Evolutionary conservation across 768 basidiomycete genomes (phyloP).

Genomic region (Dioszegia aurantiaca): DNA sequence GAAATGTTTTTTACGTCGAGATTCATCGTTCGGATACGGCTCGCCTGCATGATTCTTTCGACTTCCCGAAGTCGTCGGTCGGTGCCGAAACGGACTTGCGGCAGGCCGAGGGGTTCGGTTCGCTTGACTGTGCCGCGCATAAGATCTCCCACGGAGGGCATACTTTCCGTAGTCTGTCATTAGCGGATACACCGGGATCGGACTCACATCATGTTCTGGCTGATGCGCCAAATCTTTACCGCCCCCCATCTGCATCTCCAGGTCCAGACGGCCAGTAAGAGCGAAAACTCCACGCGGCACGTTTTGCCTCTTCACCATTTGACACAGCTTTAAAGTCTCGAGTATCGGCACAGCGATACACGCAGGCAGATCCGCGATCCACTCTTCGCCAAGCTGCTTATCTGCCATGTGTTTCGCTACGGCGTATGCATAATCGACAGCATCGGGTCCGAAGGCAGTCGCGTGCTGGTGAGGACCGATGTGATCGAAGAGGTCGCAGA

Average conservation of each 20-base stretch:
- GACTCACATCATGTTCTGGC: conserved; percentile 18
- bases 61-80: conserved; percentile 90
- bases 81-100: conserved; percentile 80
- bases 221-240: background rate
- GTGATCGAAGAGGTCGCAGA: conserved; percentile 29
- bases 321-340: conserved; percentile 81
- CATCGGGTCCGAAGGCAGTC: background rate
- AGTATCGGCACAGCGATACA: conserved; percentile 62
- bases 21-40: conserved; percentile 64
- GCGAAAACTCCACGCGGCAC: conserved; percentile 71
- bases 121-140: conserved; percentile 56
- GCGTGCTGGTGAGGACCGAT: background rate
- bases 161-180: conserved; percentile 4
- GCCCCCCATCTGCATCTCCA: conserved; percentile 57
- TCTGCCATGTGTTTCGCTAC: conserved; percentile 27
- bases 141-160: conserved; percentile 25
- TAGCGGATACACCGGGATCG: no score
- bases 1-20: conserved; percentile 69
- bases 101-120: conserved; percentile 39
- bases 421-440: conserved; percentile 3
- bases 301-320: conserved; percentile 68
- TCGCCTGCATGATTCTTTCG: conserved; percentile 82
- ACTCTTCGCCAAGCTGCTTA: conserved; percentile 23
- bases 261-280: conserved; percentile 70
- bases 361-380: conserved; percentile 38